Percentiles rank a stretch among this genome's conserved stretches.
Conservation (phyloP, 345 rosid species). For the Populus pruinosa region DNA sequence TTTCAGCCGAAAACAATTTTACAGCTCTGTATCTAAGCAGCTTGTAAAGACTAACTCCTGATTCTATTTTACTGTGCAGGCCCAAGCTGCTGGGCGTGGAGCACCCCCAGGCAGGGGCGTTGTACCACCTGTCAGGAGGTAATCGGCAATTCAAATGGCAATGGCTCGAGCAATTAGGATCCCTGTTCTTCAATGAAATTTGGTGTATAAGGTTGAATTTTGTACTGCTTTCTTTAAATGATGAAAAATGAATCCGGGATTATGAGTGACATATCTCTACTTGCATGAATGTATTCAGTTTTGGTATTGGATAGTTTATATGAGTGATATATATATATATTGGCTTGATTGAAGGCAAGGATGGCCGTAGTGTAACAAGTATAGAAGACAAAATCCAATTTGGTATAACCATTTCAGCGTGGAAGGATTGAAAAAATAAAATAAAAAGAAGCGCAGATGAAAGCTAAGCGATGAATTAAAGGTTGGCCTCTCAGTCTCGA, state of each 20-base stretch:
- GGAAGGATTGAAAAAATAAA: no score
- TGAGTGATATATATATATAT: neutral
- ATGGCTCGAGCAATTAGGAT: neutral
- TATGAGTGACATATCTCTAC: neutral
- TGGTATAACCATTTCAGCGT: no score
- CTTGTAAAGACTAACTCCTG: neutral
- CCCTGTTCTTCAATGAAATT: constrained; percentile 1
- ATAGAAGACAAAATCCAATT: no score
- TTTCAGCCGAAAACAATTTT: neutral
- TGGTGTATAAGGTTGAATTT: neutral
- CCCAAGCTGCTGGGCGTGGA: constrained; percentile 83
- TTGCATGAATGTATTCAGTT: constrained; percentile 5
- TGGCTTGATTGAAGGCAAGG: no score
- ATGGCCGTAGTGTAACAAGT: no score
- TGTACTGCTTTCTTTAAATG: neutral
- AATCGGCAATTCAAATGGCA: neutral
- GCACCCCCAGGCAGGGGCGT: constrained; percentile 70
- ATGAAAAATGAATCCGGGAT: neutral
- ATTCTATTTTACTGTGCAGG: constrained; percentile 28
- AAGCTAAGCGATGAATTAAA: no score
- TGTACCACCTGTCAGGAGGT: constrained; percentile 71
- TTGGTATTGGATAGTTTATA: neutral
- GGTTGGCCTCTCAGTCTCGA: no score
- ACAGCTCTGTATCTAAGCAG: neutral
- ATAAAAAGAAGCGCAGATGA: no score